Evolutionary conservation across 1,284 basidiomycete genomes (phyloP).

Genomic region (Vanrija sp.): DNA sequence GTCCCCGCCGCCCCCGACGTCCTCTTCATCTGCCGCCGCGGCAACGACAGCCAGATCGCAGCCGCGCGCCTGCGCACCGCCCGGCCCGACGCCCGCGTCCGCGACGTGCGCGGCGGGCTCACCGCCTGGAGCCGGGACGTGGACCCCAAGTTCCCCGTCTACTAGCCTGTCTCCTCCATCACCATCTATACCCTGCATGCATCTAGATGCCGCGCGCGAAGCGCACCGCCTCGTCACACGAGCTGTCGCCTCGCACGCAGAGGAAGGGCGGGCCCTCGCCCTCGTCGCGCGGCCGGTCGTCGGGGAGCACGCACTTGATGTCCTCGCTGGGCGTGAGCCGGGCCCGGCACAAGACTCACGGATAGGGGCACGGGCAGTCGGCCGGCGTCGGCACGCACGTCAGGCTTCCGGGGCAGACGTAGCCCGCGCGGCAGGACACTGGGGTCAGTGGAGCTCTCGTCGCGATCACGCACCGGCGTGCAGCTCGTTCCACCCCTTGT

Average conservation of each 20-base stretch:
- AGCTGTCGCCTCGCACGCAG: conserved; percentile 28
- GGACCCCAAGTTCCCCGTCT: conserved; percentile 70
- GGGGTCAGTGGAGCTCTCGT: neutral
- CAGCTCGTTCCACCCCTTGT: conserved; percentile 40
- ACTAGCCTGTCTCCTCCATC: conserved; percentile 52
- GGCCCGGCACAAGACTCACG: conserved; percentile 24
- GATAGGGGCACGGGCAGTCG: conserved; percentile 46
- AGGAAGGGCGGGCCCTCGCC: conserved; percentile 46
- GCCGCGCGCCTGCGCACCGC: conserved; percentile 58
- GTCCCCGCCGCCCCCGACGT: conserved; percentile 38
- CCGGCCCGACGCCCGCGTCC: conserved; percentile 48
- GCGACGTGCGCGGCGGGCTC: conserved; percentile 74
- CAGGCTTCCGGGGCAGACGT: conserved; percentile 41
- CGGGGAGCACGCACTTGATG: conserved; percentile 42
- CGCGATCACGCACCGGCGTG: conserved; percentile 24
- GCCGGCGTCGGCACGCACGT: conserved; percentile 46
- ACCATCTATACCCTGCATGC: conserved; percentile 1
- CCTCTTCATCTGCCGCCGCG: conserved; percentile 75
- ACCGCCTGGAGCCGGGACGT: conserved; percentile 69
- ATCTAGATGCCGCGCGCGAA: conserved; percentile 32
- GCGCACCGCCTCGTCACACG: conserved; percentile 27
- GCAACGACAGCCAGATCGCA: conserved; percentile 90
- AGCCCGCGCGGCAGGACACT: conserved; percentile 45
- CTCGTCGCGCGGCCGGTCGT: conserved; percentile 38
- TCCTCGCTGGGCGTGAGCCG: conserved; percentile 32